phyloP scores from a whole-genome alignment of 176 grass and related monocot genomes.

The Elymus sibiricus region DNA sequence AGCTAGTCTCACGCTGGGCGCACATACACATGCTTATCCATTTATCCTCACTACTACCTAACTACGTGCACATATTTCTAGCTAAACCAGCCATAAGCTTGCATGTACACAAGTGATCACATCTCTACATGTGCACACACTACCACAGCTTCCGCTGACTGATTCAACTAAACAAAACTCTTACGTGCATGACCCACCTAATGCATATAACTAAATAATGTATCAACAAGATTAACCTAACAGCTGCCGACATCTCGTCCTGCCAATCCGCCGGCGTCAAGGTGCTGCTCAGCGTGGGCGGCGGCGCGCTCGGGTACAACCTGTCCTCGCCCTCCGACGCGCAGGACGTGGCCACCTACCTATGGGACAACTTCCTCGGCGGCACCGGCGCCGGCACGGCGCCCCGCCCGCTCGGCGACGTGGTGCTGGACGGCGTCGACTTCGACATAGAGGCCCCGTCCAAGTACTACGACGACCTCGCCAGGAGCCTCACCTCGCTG shows the following conservation, averaged over 20 bases:
- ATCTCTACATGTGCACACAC: too few relatives aligned
- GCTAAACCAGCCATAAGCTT: too few relatives aligned
- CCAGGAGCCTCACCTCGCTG: constrained; percentile 28
- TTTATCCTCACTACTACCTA: too few relatives aligned
- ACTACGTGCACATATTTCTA: too few relatives aligned
- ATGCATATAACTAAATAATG: too few relatives aligned
- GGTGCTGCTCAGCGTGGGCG: constrained; percentile 65
- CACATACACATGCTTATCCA: too few relatives aligned
- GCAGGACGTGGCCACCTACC: constrained; percentile 38
- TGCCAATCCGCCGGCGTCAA: constrained; percentile 58
- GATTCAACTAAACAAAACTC: too few relatives aligned
- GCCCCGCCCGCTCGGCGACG: constrained; percentile 36
- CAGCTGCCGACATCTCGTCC: constrained; percentile 40
- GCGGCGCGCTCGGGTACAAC: constrained; percentile 28
- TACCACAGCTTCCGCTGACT: too few relatives aligned
- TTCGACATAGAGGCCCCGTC: constrained; percentile 55
- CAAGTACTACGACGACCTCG: constrained; percentile 29
- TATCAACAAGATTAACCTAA: too few relatives aligned
- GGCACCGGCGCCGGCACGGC: not conserved
- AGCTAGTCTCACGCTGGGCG: too few relatives aligned
- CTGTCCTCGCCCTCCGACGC: constrained; percentile 39
- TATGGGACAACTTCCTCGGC: constrained; percentile 65
- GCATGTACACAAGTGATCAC: too few relatives aligned
- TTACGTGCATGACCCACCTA: too few relatives aligned
- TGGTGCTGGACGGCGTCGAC: constrained; percentile 69